A percentile compares a stretch with the other conserved stretches of the same genome.
These are phyloP conservation scores for Ophiosphaerella herpotricha DNA, from an alignment of 2,329 filamentous ascomycete species.

Conservation along the genomic window DNA sequence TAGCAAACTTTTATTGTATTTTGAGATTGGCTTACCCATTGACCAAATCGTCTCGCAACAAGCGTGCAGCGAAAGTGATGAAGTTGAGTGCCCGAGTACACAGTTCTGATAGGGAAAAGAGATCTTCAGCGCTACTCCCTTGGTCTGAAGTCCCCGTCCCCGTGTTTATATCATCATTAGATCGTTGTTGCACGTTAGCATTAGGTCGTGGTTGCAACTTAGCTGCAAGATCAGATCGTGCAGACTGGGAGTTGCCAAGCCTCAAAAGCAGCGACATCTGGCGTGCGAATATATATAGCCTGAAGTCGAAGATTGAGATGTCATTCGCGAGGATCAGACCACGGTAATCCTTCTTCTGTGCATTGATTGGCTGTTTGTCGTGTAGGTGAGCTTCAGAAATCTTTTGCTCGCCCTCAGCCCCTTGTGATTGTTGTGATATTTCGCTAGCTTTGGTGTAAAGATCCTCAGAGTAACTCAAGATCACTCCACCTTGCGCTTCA, in stretches of 20 bases:
- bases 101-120: conserved; percentile 81
- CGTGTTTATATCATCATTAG: conserved; percentile 37
- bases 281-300: conserved; percentile 88
- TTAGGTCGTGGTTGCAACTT: conserved; percentile 40
- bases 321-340: conserved; percentile 92
- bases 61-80: conserved; percentile 76
- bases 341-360: conserved; percentile 74
- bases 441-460: conserved; percentile 58
- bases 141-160: conserved; percentile 28
- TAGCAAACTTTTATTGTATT: neutral
- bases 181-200: conserved; percentile 29
- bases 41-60: conserved; percentile 78
- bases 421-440: conserved; percentile 25
- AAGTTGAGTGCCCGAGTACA: conserved; percentile 83
- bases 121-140: conserved; percentile 69
- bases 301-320: conserved; percentile 94
- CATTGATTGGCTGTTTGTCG: conserved; percentile 44
- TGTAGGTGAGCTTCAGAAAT: conserved; percentile 25
- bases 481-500: conserved; percentile 70
- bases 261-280: conserved; percentile 82
- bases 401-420: conserved; percentile 16
- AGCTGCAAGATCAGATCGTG: conserved; percentile 48
- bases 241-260: conserved; percentile 67
- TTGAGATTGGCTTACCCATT: conserved; percentile 56
- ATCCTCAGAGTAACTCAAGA: conserved; percentile 75